These are phyloP conservation scores for Penicillium concentricum DNA, from an alignment of 2,329 filamentous ascomycete species.

Conservation along the genomic window DNA sequence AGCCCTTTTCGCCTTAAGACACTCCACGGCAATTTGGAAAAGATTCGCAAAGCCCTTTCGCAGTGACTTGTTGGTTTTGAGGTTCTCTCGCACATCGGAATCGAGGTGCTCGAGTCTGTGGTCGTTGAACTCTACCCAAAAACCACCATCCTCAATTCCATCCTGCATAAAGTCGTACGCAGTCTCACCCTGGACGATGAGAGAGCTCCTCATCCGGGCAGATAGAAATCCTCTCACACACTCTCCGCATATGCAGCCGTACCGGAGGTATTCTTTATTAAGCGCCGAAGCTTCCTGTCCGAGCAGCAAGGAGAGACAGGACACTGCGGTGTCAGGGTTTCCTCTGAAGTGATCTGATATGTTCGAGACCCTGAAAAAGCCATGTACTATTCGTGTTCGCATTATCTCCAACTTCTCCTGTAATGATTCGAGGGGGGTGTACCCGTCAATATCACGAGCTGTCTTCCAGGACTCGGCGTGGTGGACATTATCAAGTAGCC, in stretches of 20 bases:
- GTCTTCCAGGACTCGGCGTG: constrained; percentile 18
- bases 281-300: constrained; percentile 4
- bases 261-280: constrained; percentile 29
- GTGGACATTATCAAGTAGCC: constrained; percentile 27
- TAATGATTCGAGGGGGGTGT: constrained; percentile 36
- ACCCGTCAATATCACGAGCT: constrained; percentile 31
- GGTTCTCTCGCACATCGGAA: constrained; percentile 25
- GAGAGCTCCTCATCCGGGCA: constrained; percentile 35
- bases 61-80: constrained; percentile 37
- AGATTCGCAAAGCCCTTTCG: constrained; percentile 36
- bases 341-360: constrained; percentile 38
- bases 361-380: constrained; percentile 4
- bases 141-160: constrained; percentile 17
- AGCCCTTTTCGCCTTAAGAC: constrained; percentile 18
- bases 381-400: constrained; percentile 21
- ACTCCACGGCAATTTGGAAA: constrained; percentile 29
- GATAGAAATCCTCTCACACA: constrained; percentile 41
- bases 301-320: constrained; percentile 24
- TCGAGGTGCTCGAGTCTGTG: constrained; percentile 22
- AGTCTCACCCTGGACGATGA: constrained; percentile 29
- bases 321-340: constrained; percentile 25
- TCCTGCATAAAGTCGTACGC: constrained; percentile 21
- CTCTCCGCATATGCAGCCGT: constrained; percentile 41
- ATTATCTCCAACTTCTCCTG: constrained; percentile 29
- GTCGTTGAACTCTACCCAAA: constrained; percentile 19